These are phyloP conservation scores for Thalassiosira exigua DNA, from an alignment of 352 stramenopile species.

Conservation along the genomic window DNA sequence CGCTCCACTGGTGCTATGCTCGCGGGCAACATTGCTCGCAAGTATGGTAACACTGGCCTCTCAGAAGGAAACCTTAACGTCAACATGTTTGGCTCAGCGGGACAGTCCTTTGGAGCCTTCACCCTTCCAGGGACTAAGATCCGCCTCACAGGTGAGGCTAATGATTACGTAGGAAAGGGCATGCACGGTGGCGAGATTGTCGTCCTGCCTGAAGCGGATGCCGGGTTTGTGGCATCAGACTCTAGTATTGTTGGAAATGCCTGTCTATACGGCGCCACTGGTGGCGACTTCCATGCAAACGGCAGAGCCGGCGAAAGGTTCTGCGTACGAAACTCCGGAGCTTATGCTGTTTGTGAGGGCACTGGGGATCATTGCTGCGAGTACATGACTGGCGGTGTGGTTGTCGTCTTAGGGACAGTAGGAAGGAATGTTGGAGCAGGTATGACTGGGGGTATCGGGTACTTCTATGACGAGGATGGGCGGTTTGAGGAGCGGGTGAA, in stretches of 20 bases:
- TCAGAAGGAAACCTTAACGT: slow-evolving; percentile 89
- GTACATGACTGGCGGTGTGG: slow-evolving; percentile 95
- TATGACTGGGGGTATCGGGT: slow-evolving; percentile 93
- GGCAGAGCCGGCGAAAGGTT: slow-evolving; percentile 94
- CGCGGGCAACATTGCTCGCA: slow-evolving; percentile 91
- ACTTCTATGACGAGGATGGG: slow-evolving; percentile 92
- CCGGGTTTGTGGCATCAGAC: slow-evolving; percentile 84
- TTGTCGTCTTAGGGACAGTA: slow-evolving; percentile 91
- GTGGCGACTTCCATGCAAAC: slow-evolving; percentile 91
- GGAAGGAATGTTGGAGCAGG: slow-evolving; percentile 93
- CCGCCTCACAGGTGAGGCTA: slow-evolving; percentile 90
- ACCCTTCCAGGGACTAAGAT: slow-evolving; percentile 83
- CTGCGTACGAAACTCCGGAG: slow-evolving; percentile 93
- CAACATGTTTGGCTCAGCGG: slow-evolving; percentile 91
- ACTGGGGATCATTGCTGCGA: slow-evolving; percentile 94
- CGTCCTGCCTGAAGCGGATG: slow-evolving; percentile 86
- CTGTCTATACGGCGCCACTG: slow-evolving; percentile 94
- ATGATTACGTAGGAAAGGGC: slow-evolving; percentile 97
- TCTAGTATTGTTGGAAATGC: slow-evolving; percentile 96
- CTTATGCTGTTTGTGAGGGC: slow-evolving; percentile 92
- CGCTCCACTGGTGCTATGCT: slow-evolving; percentile 91
- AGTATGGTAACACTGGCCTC: slow-evolving; percentile 89
- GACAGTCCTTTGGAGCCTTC: slow-evolving; percentile 92
- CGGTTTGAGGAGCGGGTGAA: slow-evolving; percentile 89
- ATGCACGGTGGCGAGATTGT: slow-evolving; percentile 92